Evolutionary conservation across 2,329 filamentous ascomycete genomes (phyloP), one percentile per base, ranked within the genome.

Genomic region (Pseudopyricularia cyperi): DNA sequence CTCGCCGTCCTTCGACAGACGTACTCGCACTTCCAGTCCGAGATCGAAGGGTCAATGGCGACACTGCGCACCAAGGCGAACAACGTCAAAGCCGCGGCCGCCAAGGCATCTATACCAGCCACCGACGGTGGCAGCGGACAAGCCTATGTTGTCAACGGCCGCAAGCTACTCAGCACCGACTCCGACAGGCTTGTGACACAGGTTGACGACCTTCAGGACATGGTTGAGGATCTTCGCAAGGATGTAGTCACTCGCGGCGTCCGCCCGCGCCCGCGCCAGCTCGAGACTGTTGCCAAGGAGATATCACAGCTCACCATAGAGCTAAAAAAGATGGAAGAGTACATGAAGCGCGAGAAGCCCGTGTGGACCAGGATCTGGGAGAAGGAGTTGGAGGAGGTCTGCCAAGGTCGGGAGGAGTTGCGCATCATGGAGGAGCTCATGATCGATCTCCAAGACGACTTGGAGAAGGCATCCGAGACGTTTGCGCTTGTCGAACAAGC

Each of bases 351-450:
- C 47, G 93, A 98, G 76, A 95, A 95, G 67, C 93, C 93, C 0
- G 75, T 96, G 53, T 98, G 93, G 91, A 96, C 89, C 52, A 96
- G 96, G 79, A 95, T 97, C 57, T 98, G 93, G 93, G 91, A 97
- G 77, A 90, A 94, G 69, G 90, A 97, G 66, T 74, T 98, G 46
- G 89, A 97, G 66, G 84, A 91, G 51, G 91, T 98, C 3, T 97
- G 93, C 69, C 89, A 95, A 65, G 93, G 96, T 62, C 83, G 90
- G 58, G 91, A 97, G 63, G 83, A 96, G 67, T 79, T 98, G 59
- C 93, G 89, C 49, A 86, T 97, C 75, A 91, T 95, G 73, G 93
- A 98, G 71, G 93, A 97, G 60, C 79, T 98, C 56, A 85, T 91
- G 57, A 82, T 90, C 46, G 93, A 98, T 71, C 71, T 98, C 56